Conservation (phyloP, 2,329 filamentous ascomycete genomes). For the Nemania diffusa region DNA sequence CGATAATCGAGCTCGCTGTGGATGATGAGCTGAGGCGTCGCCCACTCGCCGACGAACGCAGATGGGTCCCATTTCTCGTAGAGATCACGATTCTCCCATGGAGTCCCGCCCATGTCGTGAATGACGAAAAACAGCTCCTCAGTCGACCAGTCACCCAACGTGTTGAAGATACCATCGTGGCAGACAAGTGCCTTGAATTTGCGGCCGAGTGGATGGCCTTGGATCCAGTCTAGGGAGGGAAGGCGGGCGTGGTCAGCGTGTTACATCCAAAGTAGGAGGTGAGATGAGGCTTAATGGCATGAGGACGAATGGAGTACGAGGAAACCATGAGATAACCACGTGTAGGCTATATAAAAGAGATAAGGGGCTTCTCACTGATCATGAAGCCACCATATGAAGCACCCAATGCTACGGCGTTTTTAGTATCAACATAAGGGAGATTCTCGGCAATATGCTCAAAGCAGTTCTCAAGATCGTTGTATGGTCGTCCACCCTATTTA, state of each 20-base stretch:
- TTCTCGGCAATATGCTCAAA: constrained; percentile 78
- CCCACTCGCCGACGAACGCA: constrained; percentile 74
- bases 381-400: constrained; percentile 81
- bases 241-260: constrained; percentile 9
- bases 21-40: constrained; percentile 86
- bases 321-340: constrained; percentile 6
- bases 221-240: constrained; percentile 76
- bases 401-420: constrained; percentile 76
- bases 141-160: constrained; percentile 70
- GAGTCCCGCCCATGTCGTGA: constrained; percentile 72
- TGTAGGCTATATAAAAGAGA: neutral
- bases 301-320: constrained; percentile 27
- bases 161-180: constrained; percentile 87
- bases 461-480: constrained; percentile 81
- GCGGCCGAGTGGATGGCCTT: constrained; percentile 83
- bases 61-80: constrained; percentile 79
- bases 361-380: constrained; percentile 64
- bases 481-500: constrained; percentile 76
- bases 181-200: constrained; percentile 89
- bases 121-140: constrained; percentile 78
- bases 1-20: constrained; percentile 93
- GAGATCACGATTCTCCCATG: constrained; percentile 69
- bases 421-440: constrained; percentile 74
- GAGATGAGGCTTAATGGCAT: neutral
- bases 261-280: neutral